phyloP scores from a whole-genome alignment of 768 basidiomycete species.

The Phlebiopsis flavidoalba region DNA sequence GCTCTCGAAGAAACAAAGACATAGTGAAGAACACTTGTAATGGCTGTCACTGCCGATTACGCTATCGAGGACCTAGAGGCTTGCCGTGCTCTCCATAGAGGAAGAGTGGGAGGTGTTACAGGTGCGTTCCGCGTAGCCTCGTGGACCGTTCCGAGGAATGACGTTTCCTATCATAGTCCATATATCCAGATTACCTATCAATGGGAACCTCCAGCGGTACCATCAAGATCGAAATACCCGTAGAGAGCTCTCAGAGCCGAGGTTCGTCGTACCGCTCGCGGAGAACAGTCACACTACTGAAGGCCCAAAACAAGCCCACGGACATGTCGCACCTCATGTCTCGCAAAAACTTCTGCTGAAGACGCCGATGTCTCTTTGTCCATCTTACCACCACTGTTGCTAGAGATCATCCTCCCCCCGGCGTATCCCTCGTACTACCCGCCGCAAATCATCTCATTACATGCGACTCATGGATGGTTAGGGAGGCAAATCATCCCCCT shows the following conservation, averaged over 20 bases:
- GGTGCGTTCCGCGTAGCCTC: conserved; percentile 30
- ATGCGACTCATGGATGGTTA: conserved; percentile 58
- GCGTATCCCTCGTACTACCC: conserved; percentile 50
- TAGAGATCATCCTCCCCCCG: conserved; percentile 49
- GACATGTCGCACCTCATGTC: neutral
- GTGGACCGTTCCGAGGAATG: neutral
- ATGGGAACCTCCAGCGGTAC: conserved; percentile 30
- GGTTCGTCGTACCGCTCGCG: conserved; percentile 33
- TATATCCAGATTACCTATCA: conserved; percentile 67
- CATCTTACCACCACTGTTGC: conserved; percentile 57
- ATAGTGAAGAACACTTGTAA: neutral
- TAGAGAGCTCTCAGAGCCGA: conserved; percentile 50
- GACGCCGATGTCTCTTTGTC: conserved; percentile 31
- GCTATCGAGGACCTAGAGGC: conserved; percentile 5
- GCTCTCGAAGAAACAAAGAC: neutral
- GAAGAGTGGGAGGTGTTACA: conserved; percentile 63
- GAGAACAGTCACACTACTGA: conserved; percentile 11
- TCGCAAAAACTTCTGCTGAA: neutral
- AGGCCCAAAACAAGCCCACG: neutral
- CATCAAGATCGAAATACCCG: conserved; percentile 58
- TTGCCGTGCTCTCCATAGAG: conserved; percentile 31
- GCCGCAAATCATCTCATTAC: conserved; percentile 51
- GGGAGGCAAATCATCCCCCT: conserved; percentile 32
- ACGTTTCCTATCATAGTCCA: conserved; percentile 43
- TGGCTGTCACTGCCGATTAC: neutral